A percentile compares a stretch with the other conserved stretches of the same genome.
Evolutionary conservation across 495 filamentous ascomycete genomes (phyloP).

Genomic region (Penicillium argentinense): DNA sequence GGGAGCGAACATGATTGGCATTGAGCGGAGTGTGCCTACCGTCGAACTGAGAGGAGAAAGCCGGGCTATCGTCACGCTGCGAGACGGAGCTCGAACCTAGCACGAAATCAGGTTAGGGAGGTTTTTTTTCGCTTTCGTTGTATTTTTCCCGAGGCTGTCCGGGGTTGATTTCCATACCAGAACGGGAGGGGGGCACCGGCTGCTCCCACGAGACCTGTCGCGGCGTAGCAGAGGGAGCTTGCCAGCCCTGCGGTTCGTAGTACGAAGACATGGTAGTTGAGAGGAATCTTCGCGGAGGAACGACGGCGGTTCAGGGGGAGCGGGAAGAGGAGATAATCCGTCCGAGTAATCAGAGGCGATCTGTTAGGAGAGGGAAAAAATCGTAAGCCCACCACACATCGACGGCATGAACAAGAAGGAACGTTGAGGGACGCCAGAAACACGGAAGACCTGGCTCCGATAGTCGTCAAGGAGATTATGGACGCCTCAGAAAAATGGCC

Average conservation of each 20-base stretch:
- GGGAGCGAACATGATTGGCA: slow-evolving; percentile 1
- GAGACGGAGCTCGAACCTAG: slow-evolving; percentile 75
- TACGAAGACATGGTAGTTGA: slow-evolving; percentile 68
- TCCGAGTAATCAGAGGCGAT: slow-evolving; percentile 28
- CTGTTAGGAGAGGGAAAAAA: slow-evolving; percentile 18
- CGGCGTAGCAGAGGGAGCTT: slow-evolving; percentile 50
- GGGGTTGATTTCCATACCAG: slow-evolving; percentile 56
- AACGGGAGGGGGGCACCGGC: slow-evolving; percentile 80
- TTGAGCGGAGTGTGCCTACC: slow-evolving; percentile 55
- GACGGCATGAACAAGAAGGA: background rate
- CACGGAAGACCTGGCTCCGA: background rate
- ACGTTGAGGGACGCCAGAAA: background rate
- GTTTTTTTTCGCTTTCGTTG: background rate
- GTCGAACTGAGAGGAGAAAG: slow-evolving; percentile 89
- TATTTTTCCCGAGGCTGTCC: background rate
- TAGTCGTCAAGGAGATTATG: background rate
- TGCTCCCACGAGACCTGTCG: slow-evolving; percentile 79
- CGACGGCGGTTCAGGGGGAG: slow-evolving; percentile 27
- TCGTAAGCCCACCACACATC: slow-evolving; percentile 8
- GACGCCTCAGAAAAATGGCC: slow-evolving; percentile 12
- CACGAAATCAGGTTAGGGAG: too few species aligned
- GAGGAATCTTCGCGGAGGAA: slow-evolving; percentile 14
- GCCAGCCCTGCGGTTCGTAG: slow-evolving; percentile 87
- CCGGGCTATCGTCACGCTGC: slow-evolving; percentile 73
- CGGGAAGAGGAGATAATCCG: slow-evolving; percentile 30